Evolutionary conservation across 1,139 yeast genomes (phyloP), one percentile per base, ranked within the genome.

Genomic region (Pichia sp.): DNA sequence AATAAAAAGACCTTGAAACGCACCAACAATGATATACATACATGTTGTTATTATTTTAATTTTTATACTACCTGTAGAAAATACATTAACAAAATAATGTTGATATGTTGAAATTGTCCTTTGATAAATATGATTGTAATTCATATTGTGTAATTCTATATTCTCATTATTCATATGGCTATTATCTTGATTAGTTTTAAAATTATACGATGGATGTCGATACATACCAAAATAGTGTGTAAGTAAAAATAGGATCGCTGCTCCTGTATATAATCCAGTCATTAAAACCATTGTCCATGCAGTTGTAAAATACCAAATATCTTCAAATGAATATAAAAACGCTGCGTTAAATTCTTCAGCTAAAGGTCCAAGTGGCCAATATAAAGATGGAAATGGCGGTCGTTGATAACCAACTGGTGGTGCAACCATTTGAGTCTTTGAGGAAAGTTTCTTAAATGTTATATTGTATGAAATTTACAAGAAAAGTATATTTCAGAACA

Each of bases 231-330:
- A 38, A 45, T 78, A 66, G 53, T 74, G 79, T 47, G 75, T 76
- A 33, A 75, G 55, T 2, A 79, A 74, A 0, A 95, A 92, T 53
- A 83, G 66, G 0, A 70, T 42, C 0, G 94, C 95, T 0, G 92
- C 84, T 1, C 78, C 69, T 3, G 72, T 64, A 64, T 88, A 88
- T 54, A 86, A 75, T 2, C 75, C 78, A 0, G 74, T 74, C 62
- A 78, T 83, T 55, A 87, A 67, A 11, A 89, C 81, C 45, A 92
- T 60, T 7, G 86, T 76, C 98, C 98, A 92, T 56, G 68, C 74
- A 6, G 87, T 72, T 0, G 96, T 86, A 70, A 87, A 92, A 56
- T 67, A 67, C 95, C 96, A 89, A n/a, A 90, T 79, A 59, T 89
- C 97, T 34, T 63, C 56, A 2, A 82, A 69, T 58, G 80, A 78